Evolutionary conservation across 2,329 filamentous ascomycete species (phyloP), one percentile per base, ranked within the genome.

Genomic region (Fusarium piperis): DNA sequence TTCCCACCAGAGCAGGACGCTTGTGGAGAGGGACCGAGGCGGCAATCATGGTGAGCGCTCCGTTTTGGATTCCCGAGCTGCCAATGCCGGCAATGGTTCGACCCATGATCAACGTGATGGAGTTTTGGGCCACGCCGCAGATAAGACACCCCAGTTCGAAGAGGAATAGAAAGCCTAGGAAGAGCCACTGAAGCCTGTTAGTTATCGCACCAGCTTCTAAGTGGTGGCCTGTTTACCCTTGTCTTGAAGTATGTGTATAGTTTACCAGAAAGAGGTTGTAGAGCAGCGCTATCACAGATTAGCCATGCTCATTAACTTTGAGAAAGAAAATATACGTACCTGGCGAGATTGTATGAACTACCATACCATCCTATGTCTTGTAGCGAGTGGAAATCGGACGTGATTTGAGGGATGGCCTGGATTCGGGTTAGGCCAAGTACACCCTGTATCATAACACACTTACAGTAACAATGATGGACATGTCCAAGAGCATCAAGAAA

Each of bases 311-410:
- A 30, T 2, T 33, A 13, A 20, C 39, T 41, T 3, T 0, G n/a
- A 11, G 46, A 10, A 33, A 48, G 32, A 4, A 41, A n/a, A 36
- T 18, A 16, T 41, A 61, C 74, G 53, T 80, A 82, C 81, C 80
- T 85, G 15, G 83, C 78, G 38, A 88, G 79, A 35, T 83, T 82
- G 71, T 87, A 87, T 20, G 84, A 83, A 55, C 83, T 84, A 4
- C 83, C 85, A 73, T 89, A 89, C 87, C 87, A 89, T 38, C 87
- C 87, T 15, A 89, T 84, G 70, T 89, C 87, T 3, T 79, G 74
- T 1, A 88, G 78, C 13, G 85, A 83, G 62, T 87, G 82, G 75
- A 87, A 86, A 20, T 85, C 80, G 51, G 81, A 83, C 0, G 86
- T 88, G 62, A 88, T 88, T 55, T 79, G 78, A 1, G 86, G 86